Conservation (phyloP, 768 basidiomycete species). For the Rhizopogon rudus region DNA sequence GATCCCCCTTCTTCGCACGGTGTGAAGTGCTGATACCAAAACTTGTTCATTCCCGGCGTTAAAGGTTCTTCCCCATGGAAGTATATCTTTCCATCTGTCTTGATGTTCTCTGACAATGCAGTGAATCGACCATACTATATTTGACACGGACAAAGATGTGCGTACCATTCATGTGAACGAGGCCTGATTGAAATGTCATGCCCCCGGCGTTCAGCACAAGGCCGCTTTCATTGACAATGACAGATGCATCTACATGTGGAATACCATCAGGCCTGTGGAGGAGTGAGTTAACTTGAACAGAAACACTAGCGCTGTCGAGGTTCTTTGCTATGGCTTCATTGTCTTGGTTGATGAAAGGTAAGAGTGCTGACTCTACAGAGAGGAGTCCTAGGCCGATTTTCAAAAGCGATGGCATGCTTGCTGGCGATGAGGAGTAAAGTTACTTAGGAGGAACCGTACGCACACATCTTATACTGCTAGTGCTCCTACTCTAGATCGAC, state of each 20-base stretch:
- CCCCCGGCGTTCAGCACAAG: background rate
- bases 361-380: background rate
- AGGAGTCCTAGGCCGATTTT: background rate
- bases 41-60: background rate
- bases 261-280: background rate
- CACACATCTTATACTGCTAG: background rate
- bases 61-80: background rate
- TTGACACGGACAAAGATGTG: background rate
- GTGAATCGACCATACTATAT: background rate
- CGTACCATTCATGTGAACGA: background rate
- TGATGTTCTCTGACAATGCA: background rate
- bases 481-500: background rate
- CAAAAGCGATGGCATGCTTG: background rate
- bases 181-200: background rate
- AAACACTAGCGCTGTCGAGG: background rate
- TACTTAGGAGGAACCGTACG: background rate
- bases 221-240: background rate
- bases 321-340: background rate
- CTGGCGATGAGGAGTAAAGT: background rate
- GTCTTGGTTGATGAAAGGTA: background rate
- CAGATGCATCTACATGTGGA: background rate
- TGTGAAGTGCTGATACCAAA: background rate
- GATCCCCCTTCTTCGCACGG: background rate
- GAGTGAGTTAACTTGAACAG: too few species aligned
- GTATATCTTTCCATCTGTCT: background rate